Conservation (phyloP, 2,329 filamentous ascomycete genomes). For the Pezicula rhizophila region DNA sequence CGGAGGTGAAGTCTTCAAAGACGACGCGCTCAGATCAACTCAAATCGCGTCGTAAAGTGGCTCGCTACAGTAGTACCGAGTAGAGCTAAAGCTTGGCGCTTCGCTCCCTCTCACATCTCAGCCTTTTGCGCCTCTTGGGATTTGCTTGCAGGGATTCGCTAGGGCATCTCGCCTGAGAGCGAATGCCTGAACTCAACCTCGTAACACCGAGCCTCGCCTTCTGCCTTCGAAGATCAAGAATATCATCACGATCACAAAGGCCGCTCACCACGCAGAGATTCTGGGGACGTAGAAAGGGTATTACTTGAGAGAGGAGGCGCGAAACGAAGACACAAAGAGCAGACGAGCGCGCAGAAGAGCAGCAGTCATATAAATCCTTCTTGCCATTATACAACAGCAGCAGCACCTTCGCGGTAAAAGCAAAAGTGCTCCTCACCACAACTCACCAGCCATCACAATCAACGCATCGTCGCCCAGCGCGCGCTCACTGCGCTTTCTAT, state of each 20-base stretch:
- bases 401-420: constrained; percentile 21
- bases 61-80: too few species aligned
- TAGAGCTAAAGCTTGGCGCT: too few species aligned
- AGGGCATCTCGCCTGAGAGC: not conserved
- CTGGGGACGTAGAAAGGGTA: not conserved
- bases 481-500: constrained; percentile 9
- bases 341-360: not conserved
- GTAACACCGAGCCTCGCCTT: not conserved
- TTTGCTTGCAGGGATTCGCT: not conserved
- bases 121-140: too few species aligned
- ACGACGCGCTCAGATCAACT: too few species aligned
- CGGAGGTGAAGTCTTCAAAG: too few species aligned
- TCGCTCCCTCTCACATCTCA: too few species aligned
- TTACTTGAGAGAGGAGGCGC: not conserved
- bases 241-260: constrained; percentile 1
- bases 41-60: too few species aligned
- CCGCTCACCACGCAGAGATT: constrained; percentile 1
- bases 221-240: not conserved
- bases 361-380: not conserved
- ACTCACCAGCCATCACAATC: constrained; percentile 3
- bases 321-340: not conserved
- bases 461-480: constrained; percentile 3
- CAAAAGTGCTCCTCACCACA: constrained; percentile 6
- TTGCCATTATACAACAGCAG: not conserved
- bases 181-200: not conserved